Evolutionary conservation across 2,329 filamentous ascomycete genomes (phyloP), one percentile per base, ranked within the genome.

Genomic region (Sordariomycetes sp.): DNA sequence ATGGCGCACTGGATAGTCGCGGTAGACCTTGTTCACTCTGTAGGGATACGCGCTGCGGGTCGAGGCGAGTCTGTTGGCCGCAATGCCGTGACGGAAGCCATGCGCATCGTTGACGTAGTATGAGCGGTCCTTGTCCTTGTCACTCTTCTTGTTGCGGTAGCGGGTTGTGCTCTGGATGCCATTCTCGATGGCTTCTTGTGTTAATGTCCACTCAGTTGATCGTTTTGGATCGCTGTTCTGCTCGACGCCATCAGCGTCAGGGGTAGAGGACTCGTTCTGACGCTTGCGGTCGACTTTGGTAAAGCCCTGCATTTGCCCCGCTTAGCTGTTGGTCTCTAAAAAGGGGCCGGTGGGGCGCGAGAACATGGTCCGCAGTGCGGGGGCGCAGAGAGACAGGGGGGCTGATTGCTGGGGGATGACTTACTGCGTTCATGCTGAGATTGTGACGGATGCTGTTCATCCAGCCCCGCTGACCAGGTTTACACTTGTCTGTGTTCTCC

Each of bases 381-480:
- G 14, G 15, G 27, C 6, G 28, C 34, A 40, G 30, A 35, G 36
- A 35, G 32, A 43, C 21, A 51, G 20, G 4, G n/a, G 37, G 27
- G 33, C 30, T 29, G 36, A 42, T 24, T 50, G 19, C 3, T n/a
- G 14, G 11, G 17, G 17, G 16, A 27, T n/a, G 10, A 44, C 61
- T 60, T 75, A 95, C 90, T 40, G 72, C 71, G 48, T 96, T 96
- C 88, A 96, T 95, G 31, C 86, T 94, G 7, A 96, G 65, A 46
- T 96, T 96, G 56, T 96, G 90, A 3, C 90, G 76, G 43, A 96
- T 93, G 53, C 86, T 94, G 57, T 95, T 96, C 59, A 90, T 83
- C 90, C 90, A 96, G 8, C 88, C 90, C 46, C 79, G 82, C 34
- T 68, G 75, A 5, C 75, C 76, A 50, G 87, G 92, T 36, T 73